A percentile compares a stretch with the other conserved stretches of the same genome.
Evolutionary conservation across 1,139 yeast species (phyloP).

Genomic region (Geotrichum carabidarum): DNA sequence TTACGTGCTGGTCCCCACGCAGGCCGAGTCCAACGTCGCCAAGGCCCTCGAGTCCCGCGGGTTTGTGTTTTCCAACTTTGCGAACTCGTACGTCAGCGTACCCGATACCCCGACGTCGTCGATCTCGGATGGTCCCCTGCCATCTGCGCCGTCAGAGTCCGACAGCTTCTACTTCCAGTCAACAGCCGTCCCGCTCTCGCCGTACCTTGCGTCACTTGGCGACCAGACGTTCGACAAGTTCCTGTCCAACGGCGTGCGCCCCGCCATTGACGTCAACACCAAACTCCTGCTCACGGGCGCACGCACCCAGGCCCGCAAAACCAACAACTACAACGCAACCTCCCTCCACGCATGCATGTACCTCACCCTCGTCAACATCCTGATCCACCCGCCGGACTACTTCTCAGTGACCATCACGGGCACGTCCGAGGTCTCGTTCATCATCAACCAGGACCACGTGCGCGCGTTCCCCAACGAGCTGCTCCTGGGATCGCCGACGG

Average conservation of each 20-base stretch:
- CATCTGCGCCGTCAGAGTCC: not conserved
- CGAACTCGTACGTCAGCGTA: constrained; percentile 29
- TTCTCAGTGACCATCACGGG: constrained; percentile 56
- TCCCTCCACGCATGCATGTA: constrained; percentile 22
- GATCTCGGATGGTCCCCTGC: not conserved
- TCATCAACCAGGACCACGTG: constrained; percentile 39
- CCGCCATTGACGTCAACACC: constrained; percentile 42
- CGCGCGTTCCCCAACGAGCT: not conserved
- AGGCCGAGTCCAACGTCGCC: constrained; percentile 45
- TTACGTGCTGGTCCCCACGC: constrained; percentile 54
- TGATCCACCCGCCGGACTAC: constrained; percentile 44
- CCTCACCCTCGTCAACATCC: constrained; percentile 27
- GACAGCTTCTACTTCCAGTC: not conserved
- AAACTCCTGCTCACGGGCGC: constrained; percentile 58
- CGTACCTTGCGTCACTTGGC: constrained; percentile 11
- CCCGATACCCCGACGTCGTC: not conserved
- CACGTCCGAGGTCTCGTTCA: constrained; percentile 53
- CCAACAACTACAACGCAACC: not conserved
- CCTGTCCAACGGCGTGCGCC: constrained; percentile 30
- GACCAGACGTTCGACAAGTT: constrained; percentile 6
- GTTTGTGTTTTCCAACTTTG: constrained; percentile 44
- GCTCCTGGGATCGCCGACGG: constrained; percentile 35
- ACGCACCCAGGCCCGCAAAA: constrained; percentile 39
- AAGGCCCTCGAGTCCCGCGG: constrained; percentile 43
- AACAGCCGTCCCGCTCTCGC: constrained; percentile 4